Conservation (phyloP, 1,284 basidiomycete genomes). For the Waitea zeae region DNA sequence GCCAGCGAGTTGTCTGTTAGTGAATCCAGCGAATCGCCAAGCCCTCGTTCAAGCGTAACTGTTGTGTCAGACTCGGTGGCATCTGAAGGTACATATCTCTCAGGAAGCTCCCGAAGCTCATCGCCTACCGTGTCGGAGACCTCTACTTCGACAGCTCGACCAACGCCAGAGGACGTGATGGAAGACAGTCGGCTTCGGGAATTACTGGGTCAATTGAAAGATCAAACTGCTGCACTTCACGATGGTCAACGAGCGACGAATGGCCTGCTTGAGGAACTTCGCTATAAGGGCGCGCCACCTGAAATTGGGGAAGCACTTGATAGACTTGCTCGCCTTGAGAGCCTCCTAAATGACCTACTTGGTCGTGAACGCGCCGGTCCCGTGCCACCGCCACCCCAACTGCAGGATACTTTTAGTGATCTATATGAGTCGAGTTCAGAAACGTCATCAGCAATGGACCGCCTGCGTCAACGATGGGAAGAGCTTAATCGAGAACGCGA, state of each 20-base stretch:
- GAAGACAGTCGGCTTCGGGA: constrained; percentile 24
- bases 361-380: no score
- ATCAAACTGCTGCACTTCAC: constrained; percentile 31
- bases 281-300: constrained; percentile 10
- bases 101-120: no score
- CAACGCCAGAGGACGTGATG: constrained; percentile 13
- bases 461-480: constrained; percentile 7
- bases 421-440: constrained; percentile 8
- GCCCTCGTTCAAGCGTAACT: no score
- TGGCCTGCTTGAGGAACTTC: constrained; percentile 26
- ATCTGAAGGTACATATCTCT: constrained; percentile 9
- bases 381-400: no score
- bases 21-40: no score
- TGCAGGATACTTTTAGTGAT: constrained; percentile 1
- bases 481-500: constrained; percentile 5
- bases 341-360: no score
- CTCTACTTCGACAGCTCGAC: constrained; percentile 26
- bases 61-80: constrained; percentile 15
- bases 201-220: constrained; percentile 28
- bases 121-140: constrained; percentile 20
- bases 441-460: constrained; percentile 7
- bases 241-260: constrained; percentile 42
- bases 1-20: no score
- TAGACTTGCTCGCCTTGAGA: no score
- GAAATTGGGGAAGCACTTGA: constrained; percentile 16